Percentiles rank a stretch among this genome's conserved stretches.
Evolutionary conservation across 1,139 yeast species (phyloP).

Genomic region (Petasospora rhodanensis): DNA sequence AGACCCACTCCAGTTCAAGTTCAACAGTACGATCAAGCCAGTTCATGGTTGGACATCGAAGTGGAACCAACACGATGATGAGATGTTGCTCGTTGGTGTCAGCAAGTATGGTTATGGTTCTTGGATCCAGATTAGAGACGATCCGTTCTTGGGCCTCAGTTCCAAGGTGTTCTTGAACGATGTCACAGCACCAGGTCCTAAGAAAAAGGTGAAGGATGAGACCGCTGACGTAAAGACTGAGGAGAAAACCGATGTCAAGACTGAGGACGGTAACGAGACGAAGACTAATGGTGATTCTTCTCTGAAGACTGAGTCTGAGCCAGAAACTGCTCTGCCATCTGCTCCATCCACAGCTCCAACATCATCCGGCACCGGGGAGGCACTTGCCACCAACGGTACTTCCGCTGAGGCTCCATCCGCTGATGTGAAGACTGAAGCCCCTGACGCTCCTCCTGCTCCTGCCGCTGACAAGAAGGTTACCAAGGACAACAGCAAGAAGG

Average conservation of each 20-base stretch:
- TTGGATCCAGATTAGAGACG: slow-evolving; percentile 92
- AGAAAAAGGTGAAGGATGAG: slow-evolving; percentile 25
- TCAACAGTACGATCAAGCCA: slow-evolving; percentile 64
- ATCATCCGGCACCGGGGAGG: too few relatives aligned
- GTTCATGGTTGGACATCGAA: slow-evolving; percentile 90
- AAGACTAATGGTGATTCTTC: not conserved
- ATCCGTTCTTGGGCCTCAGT: slow-evolving; percentile 83
- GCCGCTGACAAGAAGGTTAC: slow-evolving; percentile 12
- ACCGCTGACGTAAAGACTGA: slow-evolving; percentile 28
- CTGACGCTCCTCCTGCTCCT: too few relatives aligned
- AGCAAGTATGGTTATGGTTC: slow-evolving; percentile 94
- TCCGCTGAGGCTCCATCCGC: slow-evolving; percentile 1
- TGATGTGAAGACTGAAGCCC: slow-evolving; percentile 1
- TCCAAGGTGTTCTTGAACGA: slow-evolving; percentile 71
- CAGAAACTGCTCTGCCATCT: slow-evolving; percentile 1
- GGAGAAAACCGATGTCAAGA: slow-evolving; percentile 30
- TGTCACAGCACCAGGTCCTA: slow-evolving; percentile 18
- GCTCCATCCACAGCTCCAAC: slow-evolving; percentile 1
- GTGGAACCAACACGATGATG: slow-evolving; percentile 83
- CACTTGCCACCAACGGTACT: too few relatives aligned
- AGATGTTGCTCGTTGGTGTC: slow-evolving; percentile 81
- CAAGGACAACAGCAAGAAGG: slow-evolving; percentile 44
- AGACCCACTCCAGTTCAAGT: slow-evolving; percentile 52
- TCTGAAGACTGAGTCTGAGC: slow-evolving; percentile 2
- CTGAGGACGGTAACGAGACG: slow-evolving; percentile 28